Evolutionary conservation across 2,329 filamentous ascomycete genomes (phyloP).

Genomic region (Aureobasidium leucospermi): DNA sequence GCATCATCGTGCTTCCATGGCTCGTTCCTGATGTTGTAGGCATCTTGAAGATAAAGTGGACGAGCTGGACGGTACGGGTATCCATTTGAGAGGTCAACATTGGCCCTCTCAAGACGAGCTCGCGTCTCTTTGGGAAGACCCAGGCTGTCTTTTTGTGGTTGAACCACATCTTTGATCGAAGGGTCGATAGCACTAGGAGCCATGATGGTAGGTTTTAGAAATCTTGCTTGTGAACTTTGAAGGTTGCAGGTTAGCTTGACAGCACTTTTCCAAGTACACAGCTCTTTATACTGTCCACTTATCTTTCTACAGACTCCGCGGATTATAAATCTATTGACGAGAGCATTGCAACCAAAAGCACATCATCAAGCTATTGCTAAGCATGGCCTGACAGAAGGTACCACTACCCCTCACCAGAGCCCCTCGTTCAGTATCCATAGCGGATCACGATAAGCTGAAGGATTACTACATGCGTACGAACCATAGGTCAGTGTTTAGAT

Average conservation of each 20-base stretch:
- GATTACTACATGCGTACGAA: neutral
- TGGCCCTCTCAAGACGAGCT: conserved; percentile 57
- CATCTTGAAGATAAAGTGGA: conserved; percentile 63
- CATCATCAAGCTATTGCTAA: conserved; percentile 2
- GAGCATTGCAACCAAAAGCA: neutral
- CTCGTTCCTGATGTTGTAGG: conserved; percentile 54
- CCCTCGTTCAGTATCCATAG: neutral
- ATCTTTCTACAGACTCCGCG: neutral
- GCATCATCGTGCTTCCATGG: conserved; percentile 48
- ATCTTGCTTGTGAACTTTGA: neutral
- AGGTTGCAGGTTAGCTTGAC: neutral
- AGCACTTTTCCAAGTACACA: neutral
- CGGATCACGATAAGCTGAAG: neutral
- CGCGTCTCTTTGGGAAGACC: conserved; percentile 52
- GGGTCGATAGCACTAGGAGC: conserved; percentile 7
- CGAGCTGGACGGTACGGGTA: conserved; percentile 64
- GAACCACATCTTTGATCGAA: conserved; percentile 54
- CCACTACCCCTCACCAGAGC: conserved; percentile 5
- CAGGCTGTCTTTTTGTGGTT: conserved; percentile 58
- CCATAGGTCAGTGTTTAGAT: neutral
- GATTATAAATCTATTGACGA: neutral
- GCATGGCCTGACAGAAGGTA: neutral
- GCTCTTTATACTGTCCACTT: neutral
- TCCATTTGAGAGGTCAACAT: conserved; percentile 60
- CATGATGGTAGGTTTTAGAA: neutral